These are phyloP conservation scores for Thermomyces lanuginosus DNA, from an alignment of 2,329 filamentous ascomycete genomes.

Conservation along the genomic window DNA sequence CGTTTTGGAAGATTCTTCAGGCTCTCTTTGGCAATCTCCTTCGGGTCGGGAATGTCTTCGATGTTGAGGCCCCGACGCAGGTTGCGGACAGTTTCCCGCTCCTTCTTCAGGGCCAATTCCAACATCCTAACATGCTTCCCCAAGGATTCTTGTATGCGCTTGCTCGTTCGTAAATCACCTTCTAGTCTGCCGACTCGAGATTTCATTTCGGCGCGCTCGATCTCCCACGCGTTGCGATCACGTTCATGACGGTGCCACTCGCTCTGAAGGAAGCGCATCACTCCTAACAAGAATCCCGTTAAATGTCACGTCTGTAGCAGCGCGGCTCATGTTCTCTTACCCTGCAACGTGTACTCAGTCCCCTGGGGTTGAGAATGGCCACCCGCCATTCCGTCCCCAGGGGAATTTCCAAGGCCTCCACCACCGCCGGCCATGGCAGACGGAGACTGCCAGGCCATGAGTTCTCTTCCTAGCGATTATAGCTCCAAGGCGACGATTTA, in stretches of 20 bases:
- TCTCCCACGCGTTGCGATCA: conserved; percentile 96
- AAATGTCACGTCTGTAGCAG: conserved; percentile 2
- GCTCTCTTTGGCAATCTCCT: conserved; percentile 30
- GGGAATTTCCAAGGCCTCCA: conserved; percentile 32
- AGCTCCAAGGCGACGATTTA: no score
- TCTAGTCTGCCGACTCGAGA: conserved; percentile 88
- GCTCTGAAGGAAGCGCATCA: conserved; percentile 97
- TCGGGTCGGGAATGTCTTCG: conserved; percentile 29
- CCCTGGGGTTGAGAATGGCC: conserved; percentile 36
- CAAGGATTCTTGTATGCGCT: conserved; percentile 73
- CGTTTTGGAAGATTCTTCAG: conserved; percentile 24
- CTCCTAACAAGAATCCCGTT: conserved; percentile 41
- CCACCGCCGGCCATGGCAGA: conserved; percentile 44
- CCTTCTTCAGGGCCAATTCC: conserved; percentile 72
- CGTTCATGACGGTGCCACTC: conserved; percentile 98
- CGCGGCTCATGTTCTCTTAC: conserved; percentile 26
- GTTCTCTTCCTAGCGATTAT: no score
- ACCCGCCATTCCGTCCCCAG: conserved; percentile 24
- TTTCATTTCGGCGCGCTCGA: conserved; percentile 98
- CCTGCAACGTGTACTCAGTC: conserved; percentile 58
- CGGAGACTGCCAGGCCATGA: conserved; percentile 56
- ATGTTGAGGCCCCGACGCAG: conserved; percentile 36
- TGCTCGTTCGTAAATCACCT: conserved; percentile 71
- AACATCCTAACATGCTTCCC: conserved; percentile 83
- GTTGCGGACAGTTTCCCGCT: conserved; percentile 52